A percentile compares a stretch with the other conserved stretches of the same genome.
Evolutionary conservation across 257 asterid species (phyloP).

Genomic region (Catharanthus roseus): DNA sequence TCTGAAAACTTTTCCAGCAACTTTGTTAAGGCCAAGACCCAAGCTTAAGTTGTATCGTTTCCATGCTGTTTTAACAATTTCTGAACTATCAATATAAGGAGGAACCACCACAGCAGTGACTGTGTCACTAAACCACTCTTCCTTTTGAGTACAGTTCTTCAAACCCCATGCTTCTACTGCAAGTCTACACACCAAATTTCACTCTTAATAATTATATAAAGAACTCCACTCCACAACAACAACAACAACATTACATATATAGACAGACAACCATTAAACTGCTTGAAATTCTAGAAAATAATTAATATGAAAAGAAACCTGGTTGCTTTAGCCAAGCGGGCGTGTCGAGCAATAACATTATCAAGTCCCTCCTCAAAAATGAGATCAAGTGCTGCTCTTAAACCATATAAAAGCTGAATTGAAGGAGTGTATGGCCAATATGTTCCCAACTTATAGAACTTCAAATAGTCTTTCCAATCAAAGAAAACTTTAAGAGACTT

Average conservation of each 20-base stretch:
- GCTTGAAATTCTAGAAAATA: background rate
- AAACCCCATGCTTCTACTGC: constrained; percentile 99
- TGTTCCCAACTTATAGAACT: constrained; percentile 85
- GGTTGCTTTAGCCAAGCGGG: constrained; percentile 87
- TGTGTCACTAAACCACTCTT: constrained; percentile 93
- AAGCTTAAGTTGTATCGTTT: constrained; percentile 93
- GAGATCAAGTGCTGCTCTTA: constrained; percentile 84
- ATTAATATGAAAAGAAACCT: constrained; percentile 34
- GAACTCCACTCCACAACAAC: too few species aligned
- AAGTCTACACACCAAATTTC: too few species aligned
- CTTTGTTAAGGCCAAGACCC: constrained; percentile 94
- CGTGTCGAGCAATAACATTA: constrained; percentile 75
- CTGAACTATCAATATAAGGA: constrained; percentile 68
- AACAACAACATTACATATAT: too few species aligned
- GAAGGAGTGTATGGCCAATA: constrained; percentile 99
- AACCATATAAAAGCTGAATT: constrained; percentile 87
- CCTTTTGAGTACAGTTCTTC: constrained; percentile 98
- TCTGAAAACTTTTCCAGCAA: constrained; percentile 95
- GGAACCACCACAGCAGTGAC: constrained; percentile 95
- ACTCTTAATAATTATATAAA: too few species aligned
- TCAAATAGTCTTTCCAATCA: constrained; percentile 92
- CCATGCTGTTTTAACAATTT: constrained; percentile 78
- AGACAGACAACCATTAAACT: too few species aligned
- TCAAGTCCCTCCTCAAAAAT: constrained; percentile 96
- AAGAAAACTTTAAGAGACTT: constrained; percentile 92